Percentiles rank a stretch among this genome's conserved stretches.
phyloP scores from a whole-genome alignment of 345 rosid genomes.

The Camelina sativa region DNA sequence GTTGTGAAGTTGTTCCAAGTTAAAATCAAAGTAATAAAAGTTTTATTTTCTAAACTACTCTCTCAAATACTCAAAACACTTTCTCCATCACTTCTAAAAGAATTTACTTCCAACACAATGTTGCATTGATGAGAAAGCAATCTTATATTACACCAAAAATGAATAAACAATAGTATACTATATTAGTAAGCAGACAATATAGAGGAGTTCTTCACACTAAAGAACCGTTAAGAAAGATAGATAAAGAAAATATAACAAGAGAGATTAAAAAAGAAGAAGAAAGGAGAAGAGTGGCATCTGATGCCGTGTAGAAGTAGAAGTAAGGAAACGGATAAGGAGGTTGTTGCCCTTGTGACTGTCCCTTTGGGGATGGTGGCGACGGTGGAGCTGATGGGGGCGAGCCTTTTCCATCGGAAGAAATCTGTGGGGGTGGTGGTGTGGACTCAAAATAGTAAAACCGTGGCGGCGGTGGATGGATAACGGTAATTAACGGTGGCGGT shows the following conservation, averaged over 20 bases:
- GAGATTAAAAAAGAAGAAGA: constrained; percentile 24
- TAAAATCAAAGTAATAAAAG: too few relatives aligned
- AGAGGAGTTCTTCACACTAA: constrained; percentile 14
- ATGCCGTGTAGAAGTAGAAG: constrained; percentile 41
- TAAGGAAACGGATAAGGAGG: constrained; percentile 45
- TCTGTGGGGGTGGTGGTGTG: constrained; percentile 39
- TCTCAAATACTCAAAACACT: too few relatives aligned
- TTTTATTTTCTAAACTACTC: too few relatives aligned
- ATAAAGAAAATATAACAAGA: constrained; percentile 25
- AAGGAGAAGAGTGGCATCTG: constrained; percentile 29
- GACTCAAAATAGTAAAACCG: constrained; percentile 43
- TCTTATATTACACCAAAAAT: constrained; percentile 24
- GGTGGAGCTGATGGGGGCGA: constrained; percentile 23
- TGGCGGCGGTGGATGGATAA: constrained; percentile 44
- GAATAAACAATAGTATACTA: neutral
- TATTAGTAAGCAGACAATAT: neutral
- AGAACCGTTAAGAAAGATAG: constrained; percentile 8
- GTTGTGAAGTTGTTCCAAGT: too few relatives aligned
- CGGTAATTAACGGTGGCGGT: constrained; percentile 35
- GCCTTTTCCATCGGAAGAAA: constrained; percentile 32
- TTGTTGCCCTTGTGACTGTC: constrained; percentile 39
- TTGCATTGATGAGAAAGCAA: neutral
- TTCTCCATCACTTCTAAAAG: too few relatives aligned
- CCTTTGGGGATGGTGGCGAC: constrained; percentile 35
- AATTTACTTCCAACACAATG: too few relatives aligned